These are phyloP conservation scores for Pestalotiopsis sp. DNA, from an alignment of 2,329 filamentous ascomycete genomes.

Conservation along the genomic window DNA sequence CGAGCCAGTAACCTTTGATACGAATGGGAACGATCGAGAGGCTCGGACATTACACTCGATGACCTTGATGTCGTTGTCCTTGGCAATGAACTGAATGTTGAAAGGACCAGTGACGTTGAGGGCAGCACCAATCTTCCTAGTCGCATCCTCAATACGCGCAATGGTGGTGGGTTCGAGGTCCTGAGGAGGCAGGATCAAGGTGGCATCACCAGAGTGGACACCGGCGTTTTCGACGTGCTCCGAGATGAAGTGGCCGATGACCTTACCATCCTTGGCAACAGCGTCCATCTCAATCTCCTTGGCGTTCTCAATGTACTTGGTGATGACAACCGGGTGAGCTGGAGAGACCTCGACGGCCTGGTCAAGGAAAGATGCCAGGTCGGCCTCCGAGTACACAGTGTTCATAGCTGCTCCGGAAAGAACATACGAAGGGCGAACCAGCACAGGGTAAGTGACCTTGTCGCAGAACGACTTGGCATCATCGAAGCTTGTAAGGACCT, in stretches of 20 bases:
- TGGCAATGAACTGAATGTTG: slow-evolving; percentile 99
- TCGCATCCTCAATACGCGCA: slow-evolving; percentile 88
- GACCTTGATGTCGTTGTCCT: slow-evolving; percentile 99
- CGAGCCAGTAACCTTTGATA: slow-evolving; percentile 35
- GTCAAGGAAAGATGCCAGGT: slow-evolving; percentile 83
- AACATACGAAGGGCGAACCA: slow-evolving; percentile 95
- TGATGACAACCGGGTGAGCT: slow-evolving; percentile 96
- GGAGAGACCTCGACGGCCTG: slow-evolving; percentile 93
- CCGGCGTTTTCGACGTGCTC: slow-evolving; percentile 99
- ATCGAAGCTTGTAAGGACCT: slow-evolving; percentile 92
- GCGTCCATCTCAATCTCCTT: slow-evolving; percentile 99
- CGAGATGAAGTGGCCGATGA: slow-evolving; percentile 95
- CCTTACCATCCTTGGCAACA: slow-evolving; percentile 84
- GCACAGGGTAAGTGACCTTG: slow-evolving; percentile 86
- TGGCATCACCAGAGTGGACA: slow-evolving; percentile 97
- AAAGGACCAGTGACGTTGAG: slow-evolving; percentile 95
- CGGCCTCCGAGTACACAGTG: slow-evolving; percentile 95
- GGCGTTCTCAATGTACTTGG: slow-evolving; percentile 98
- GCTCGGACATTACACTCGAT: slow-evolving; percentile 99
- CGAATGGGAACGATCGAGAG: slow-evolving; percentile 95
- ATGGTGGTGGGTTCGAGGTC: slow-evolving; percentile 90
- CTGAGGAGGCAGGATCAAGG: slow-evolving; percentile 90
- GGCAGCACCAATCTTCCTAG: slow-evolving; percentile 89
- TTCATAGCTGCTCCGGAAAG: slow-evolving; percentile 98
- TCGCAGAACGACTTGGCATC: slow-evolving; percentile 88